Evolutionary conservation across 805 yeast species (phyloP), one percentile per base, ranked within the genome.

Genomic region (Teunomyces stri): DNA sequence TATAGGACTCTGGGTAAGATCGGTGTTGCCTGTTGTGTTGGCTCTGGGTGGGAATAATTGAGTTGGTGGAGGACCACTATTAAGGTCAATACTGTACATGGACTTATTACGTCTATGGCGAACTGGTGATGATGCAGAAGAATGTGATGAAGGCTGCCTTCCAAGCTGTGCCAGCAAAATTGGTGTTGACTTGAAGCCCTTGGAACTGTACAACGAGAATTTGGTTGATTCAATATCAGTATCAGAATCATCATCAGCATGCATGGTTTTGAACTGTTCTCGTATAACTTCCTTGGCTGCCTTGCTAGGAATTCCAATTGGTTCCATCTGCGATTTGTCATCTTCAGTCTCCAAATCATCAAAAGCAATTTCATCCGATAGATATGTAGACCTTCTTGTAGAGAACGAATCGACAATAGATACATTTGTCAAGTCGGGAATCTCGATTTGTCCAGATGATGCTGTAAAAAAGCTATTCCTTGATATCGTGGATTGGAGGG

Each of bases 81-180:
- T 51, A 15, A 52, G 54, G 38, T 60, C 59, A 37, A 72, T 69
- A 45, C 60, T 62, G 45, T 61, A 66, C 73, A 72, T 61, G 2
- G 75, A 70, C 42, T 66, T 65, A 44, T 67, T 69, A 28, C 78
- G 68, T n/a, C 64, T 50, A 44, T 72, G 78, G 31, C 66, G 63
- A 21, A 53, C 52, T 4, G 65, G 65, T 9, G 66, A 56, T n/a
- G 36, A 29, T 9, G 46, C 31, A 21, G 45, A 15, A 13, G 30
- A n/a, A 34, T 16, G 29, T 20, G 51, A 46, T 2, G 46, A 43
- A 10, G 37, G 46, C 22, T 46, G 39, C 41, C 40, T 43, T 5
- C 35, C 15, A 13, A 4, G 36, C 15, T 42, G 46, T 9, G 47
- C n/a, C 11, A 48, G 44, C 34, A 61, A 49, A 39, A 54, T 52